Conservation (phyloP, 768 basidiomycete species). For the Tulasnella sp. region DNA sequence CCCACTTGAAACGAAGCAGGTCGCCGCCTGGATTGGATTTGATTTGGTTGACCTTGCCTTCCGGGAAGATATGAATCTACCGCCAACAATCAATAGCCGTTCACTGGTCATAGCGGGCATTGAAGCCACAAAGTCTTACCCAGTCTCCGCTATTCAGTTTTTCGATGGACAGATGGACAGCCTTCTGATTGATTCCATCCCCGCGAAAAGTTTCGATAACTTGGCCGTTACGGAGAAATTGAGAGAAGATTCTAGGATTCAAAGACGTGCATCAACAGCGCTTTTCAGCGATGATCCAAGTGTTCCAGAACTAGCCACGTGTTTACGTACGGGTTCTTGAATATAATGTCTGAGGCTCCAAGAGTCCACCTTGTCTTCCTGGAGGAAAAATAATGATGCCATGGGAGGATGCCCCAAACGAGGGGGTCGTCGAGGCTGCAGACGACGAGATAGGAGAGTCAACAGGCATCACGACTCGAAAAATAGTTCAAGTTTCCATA, state of each 20-base stretch:
- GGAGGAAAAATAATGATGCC: conserved; percentile 45
- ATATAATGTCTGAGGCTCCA: conserved; percentile 88
- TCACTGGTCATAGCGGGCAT: not conserved
- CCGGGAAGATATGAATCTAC: conserved; percentile 83
- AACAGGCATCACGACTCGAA: not conserved
- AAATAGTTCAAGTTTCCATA: conserved; percentile 31
- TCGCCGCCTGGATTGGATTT: conserved; percentile 24
- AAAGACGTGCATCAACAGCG: conserved; percentile 25
- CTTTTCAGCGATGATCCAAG: not conserved
- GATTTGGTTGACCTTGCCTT: conserved; percentile 76
- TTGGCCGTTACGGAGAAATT: conserved; percentile 82
- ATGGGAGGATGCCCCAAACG: conserved; percentile 77
- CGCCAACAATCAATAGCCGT: not conserved
- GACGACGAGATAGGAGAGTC: conserved; percentile 11
- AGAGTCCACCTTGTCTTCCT: conserved; percentile 72
- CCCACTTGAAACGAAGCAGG: conserved; percentile 86
- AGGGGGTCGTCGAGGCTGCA: conserved; percentile 59
- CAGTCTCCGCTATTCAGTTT: conserved; percentile 74
- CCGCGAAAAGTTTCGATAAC: conserved; percentile 88
- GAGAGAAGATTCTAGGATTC: conserved; percentile 52
- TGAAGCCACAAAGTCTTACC: conserved; percentile 41
- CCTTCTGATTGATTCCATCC: conserved; percentile 77
- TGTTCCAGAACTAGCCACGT: too few species aligned
- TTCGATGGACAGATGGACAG: conserved; percentile 71
- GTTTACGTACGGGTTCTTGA: conserved; percentile 70